phyloP scores from a whole-genome alignment of 257 asterid species.

The Prunella vulgaris region DNA sequence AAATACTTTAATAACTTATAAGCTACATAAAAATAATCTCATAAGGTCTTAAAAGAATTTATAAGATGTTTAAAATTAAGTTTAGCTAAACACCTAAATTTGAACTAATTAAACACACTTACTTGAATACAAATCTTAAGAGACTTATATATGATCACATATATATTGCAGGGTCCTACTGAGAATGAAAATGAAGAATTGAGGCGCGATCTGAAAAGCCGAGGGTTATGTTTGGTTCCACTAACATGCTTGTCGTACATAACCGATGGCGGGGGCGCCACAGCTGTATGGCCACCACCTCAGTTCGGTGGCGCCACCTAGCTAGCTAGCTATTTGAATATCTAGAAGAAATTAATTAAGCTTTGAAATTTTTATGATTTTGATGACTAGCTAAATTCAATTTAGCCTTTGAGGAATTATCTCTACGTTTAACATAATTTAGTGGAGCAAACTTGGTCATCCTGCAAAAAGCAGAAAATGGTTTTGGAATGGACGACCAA shows the following conservation, averaged over 20 bases:
- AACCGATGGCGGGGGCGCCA: constrained; percentile 51
- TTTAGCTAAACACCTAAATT: too few species aligned
- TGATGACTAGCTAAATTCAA: constrained; percentile 12
- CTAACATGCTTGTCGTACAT: constrained; percentile 68
- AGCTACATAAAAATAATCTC: too few species aligned
- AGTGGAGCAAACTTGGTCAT: constrained; percentile 93
- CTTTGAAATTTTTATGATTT: constrained; percentile 12
- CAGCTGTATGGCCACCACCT: constrained; percentile 69
- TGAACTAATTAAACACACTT: background rate
- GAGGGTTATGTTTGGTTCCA: constrained; percentile 86
- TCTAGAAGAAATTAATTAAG: background rate
- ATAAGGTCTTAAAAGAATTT: too few species aligned
- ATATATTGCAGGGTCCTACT: background rate
- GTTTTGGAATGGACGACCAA: constrained; percentile 79
- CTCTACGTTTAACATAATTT: constrained; percentile 13
- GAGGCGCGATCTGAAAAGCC: constrained; percentile 57
- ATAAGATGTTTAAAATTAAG: too few species aligned
- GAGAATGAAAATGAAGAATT: constrained; percentile 38
- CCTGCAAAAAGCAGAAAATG: constrained; percentile 23
- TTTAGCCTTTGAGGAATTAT: constrained; percentile 11
- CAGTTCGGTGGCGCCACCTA: constrained; percentile 52
- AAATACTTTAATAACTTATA: too few species aligned
- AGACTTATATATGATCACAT: background rate
- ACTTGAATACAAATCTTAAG: background rate
- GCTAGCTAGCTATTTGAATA: background rate